Base-by-base conservation (phyloP, 305 asterid genomes). In the Fraxinus latifolia region DNA sequence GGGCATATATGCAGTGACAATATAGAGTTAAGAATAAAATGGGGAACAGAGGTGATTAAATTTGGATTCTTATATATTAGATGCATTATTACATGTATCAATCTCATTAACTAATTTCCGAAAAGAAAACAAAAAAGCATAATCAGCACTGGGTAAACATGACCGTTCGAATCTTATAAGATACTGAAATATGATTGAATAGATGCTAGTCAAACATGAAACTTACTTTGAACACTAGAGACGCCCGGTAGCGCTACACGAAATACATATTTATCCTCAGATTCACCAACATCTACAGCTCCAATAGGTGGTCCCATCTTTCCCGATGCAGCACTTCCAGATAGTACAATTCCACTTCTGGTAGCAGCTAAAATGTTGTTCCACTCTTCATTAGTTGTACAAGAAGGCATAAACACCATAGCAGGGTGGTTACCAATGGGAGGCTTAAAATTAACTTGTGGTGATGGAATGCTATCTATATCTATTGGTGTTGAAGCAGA, bases 241-340 rank as follows among this genome's bases (percentile, higher is more conserved):
- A 87, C 91, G 34, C 91, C 91, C 12, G 91, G 91, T 31, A 89
- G 91, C 32, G 91, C 81, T 50, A 89, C 89, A 79, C 90, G 89
- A 79, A 89, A 89, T 19, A 89, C 65, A 81, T 85, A 87, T 70
- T 85, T 87, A 74, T 84, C 84, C 72, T 82, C 86, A 60, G 89
- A 87, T 83, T 89, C 88, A 65, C 80, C 84, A 81, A 87, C 82
- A 74, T 89, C 91, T 44, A 87, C 81, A 15, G 89, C 77, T 37
- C 91, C 91, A 14, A 89, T 73, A 47, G 84, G 82, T 70, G 88
- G 84, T 14, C 90, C 90, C 37, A 86, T 78, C 76, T 84, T 87
- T 67, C 86, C 90, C 39, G 77, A 47, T 77, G 89, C 83, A 85
- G 89, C 91, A 68, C 82, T 71, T 19, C 91, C 90, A 68, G 91